A percentile compares a stretch with the other conserved stretches of the same genome.
phyloP scores from a whole-genome alignment of 2,329 filamentous ascomycete species.

The Tothia fuscella region DNA sequence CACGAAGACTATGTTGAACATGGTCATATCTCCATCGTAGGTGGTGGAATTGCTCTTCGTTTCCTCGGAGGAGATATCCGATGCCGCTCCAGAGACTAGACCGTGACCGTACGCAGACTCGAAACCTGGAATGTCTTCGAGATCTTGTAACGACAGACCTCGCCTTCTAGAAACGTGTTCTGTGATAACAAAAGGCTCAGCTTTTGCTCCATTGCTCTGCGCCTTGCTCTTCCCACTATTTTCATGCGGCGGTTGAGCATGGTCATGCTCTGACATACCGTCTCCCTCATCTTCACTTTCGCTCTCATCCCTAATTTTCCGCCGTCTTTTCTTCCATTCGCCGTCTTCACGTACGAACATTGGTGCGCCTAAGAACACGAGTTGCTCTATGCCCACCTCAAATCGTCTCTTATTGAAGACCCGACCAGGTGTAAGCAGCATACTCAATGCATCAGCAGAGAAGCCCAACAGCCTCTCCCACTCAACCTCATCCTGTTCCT shows the following conservation, averaged over 20 bases:
- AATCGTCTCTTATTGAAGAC: conserved; percentile 29
- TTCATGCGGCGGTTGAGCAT: not conserved
- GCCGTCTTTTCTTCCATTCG: conserved; percentile 25
- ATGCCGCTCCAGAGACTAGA: conserved; percentile 5
- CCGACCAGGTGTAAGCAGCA: conserved; percentile 25
- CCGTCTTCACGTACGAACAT: conserved; percentile 31
- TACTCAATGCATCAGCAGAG: conserved; percentile 27
- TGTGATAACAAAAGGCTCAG: not conserved
- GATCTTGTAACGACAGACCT: not conserved
- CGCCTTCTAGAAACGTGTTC: too few species aligned
- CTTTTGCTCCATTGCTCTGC: not conserved
- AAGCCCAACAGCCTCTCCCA: conserved; percentile 29
- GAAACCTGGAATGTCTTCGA: conserved; percentile 7
- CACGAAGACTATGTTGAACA: conserved; percentile 97
- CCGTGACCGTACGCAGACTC: conserved; percentile 9
- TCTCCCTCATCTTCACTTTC: conserved; percentile 4
- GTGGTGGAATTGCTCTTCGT: conserved; percentile 27
- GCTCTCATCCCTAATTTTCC: conserved; percentile 15
- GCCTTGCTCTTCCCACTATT: not conserved
- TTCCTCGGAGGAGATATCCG: conserved; percentile 15
- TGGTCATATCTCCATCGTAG: conserved; percentile 66
- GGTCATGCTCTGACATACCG: not conserved
- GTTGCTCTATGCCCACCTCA: conserved; percentile 27
- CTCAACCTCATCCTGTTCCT: conserved; percentile 12
- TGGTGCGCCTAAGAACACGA: conserved; percentile 29